Conservation (phyloP, 1,139 yeast genomes). For the Hansenula sp. region DNA sequence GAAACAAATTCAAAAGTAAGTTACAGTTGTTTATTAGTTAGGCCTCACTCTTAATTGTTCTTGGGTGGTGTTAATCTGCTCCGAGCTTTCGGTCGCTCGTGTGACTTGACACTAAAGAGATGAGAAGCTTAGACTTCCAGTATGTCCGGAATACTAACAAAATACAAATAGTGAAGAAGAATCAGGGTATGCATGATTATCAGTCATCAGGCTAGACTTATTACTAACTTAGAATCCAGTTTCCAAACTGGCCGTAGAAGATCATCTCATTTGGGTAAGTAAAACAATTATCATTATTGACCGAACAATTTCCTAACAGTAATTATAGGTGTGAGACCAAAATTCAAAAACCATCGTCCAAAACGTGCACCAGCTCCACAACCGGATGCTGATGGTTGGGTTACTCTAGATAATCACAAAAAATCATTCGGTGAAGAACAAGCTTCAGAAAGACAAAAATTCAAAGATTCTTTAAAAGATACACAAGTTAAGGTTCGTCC, state of each 20-base stretch:
- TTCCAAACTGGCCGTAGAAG: constrained; percentile 42
- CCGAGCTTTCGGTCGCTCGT: background rate
- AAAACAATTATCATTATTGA: too few relatives aligned
- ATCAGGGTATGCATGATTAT: background rate
- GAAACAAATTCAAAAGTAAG: constrained; percentile 26
- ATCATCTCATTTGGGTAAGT: constrained; percentile 54
- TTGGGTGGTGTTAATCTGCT: too few relatives aligned
- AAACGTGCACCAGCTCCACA: constrained; percentile 29
- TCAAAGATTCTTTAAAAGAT: constrained; percentile 42
- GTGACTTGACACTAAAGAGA: too few relatives aligned
- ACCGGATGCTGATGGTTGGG: constrained; percentile 79
- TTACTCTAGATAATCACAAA: constrained; percentile 52
- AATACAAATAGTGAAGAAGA: constrained; percentile 26
- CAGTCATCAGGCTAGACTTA: too few relatives aligned
- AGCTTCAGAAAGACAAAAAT: constrained; percentile 40
- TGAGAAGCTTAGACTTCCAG: too few relatives aligned
- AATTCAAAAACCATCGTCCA: constrained; percentile 47
- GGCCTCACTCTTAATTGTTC: too few relatives aligned
- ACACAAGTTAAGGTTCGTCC: constrained; percentile 52
- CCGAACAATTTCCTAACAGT: too few relatives aligned
- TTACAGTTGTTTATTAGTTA: background rate
- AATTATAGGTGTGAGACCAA: constrained; percentile 45
- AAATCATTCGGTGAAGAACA: constrained; percentile 48
- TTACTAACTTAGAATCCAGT: constrained; percentile 6
- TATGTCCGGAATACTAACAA: background rate